Conservation (phyloP, 305 asterid genomes). For the Fraxinus nigra region DNA sequence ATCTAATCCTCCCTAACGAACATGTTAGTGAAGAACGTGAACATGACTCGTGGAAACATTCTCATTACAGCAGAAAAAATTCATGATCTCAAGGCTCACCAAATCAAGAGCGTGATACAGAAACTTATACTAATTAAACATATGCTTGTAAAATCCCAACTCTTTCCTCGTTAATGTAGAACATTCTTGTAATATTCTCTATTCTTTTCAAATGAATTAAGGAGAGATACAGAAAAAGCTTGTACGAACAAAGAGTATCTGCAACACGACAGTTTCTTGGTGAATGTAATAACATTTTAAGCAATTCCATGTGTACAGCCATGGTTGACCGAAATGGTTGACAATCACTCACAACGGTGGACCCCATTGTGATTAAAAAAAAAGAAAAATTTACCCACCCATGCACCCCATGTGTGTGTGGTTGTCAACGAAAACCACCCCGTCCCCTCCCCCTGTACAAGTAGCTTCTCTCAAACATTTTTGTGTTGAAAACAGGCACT, state of each 20-base stretch:
- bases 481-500: neutral
- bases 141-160: neutral
- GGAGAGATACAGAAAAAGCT: neutral
- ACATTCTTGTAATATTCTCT: neutral
- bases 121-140: neutral
- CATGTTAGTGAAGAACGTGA: too few species aligned
- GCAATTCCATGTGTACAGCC: too few species aligned
- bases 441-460: too few species aligned
- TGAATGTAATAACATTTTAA: neutral
- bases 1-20: too few species aligned
- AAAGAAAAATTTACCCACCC: too few species aligned
- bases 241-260: neutral
- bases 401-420: too few species aligned
- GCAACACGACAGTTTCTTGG: neutral
- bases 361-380: too few species aligned
- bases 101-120: neutral
- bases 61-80: too few species aligned
- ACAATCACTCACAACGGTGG: too few species aligned
- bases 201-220: neutral
- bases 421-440: too few species aligned
- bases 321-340: too few species aligned
- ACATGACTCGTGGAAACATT: too few species aligned
- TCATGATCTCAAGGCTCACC: neutral
- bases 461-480: neutral
- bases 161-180: neutral